These are phyloP conservation scores for Trametes elegans DNA, from an alignment of 768 basidiomycete genomes.

Conservation along the genomic window DNA sequence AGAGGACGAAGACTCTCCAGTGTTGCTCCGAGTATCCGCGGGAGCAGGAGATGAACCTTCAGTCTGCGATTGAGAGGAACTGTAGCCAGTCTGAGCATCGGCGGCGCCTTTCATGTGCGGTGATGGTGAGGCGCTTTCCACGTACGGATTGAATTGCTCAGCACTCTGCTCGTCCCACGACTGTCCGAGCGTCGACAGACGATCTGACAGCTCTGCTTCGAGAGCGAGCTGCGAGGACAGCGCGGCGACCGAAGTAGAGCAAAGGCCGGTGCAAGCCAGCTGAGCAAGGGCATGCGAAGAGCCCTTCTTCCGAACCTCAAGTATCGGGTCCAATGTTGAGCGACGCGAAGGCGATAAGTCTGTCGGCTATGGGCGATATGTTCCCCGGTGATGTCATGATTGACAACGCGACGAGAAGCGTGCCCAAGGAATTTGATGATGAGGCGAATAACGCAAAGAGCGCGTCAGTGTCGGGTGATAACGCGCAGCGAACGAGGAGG, in stretches of 20 bases:
- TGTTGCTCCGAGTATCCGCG: not conserved
- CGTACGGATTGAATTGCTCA: slow-evolving; percentile 15
- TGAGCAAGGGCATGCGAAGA: slow-evolving; percentile 22
- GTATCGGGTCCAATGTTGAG: slow-evolving; percentile 13
- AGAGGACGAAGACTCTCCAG: slow-evolving; percentile 4
- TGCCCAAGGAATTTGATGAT: not conserved
- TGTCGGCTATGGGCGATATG: slow-evolving; percentile 2
- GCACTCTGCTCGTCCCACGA: slow-evolving; percentile 1
- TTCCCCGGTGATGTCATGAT: slow-evolving; percentile 11
- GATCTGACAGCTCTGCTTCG: not conserved
- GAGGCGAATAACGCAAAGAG: not conserved
- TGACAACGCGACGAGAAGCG: not conserved
- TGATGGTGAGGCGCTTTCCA: slow-evolving; percentile 1
- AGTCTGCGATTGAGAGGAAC: not conserved
- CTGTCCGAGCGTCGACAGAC: not conserved
- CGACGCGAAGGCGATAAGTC: slow-evolving; percentile 7
- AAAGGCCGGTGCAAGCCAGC: slow-evolving; percentile 22
- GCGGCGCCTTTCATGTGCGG: not conserved
- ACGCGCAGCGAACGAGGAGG: slow-evolving; percentile 7
- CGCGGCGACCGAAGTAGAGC: slow-evolving; percentile 19
- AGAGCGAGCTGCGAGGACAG: slow-evolving; percentile 16
- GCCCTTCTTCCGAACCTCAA: slow-evolving; percentile 10
- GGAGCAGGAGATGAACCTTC: not conserved
- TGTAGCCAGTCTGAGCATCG: not conserved
- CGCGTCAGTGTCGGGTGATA: slow-evolving; percentile 12